Evolutionary conservation across 257 asterid species (phyloP), one percentile per base, ranked within the genome.

Genomic region (Solanum piurae): DNA sequence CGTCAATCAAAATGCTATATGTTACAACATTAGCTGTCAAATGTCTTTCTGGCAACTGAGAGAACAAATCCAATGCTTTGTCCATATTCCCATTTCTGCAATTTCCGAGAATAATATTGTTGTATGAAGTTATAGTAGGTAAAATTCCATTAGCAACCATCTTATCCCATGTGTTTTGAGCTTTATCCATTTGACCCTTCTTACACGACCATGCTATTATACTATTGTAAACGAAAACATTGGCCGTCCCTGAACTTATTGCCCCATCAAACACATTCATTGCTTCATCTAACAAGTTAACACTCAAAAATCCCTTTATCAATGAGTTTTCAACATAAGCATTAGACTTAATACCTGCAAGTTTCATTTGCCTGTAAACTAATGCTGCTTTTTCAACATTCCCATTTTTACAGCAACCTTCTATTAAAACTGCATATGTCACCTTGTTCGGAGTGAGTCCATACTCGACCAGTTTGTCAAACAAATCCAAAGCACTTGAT

Each of bases 371-470:
- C 25, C 20, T 23, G 86, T 92, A 92, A 73, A 97, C 88, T 88
- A 93, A 95, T 44, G 42, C 82, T 27, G 97, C 98, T 90, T 93
- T 94, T 87, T 88, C 94, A 93, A 93, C 90, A 74, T 90, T 89
- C 88, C 91, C 90, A 72, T 90, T 75, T 38, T 87, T 87, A 91
- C 95, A 93, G 71, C 98, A 95, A 25, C 99, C 98, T 92, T 95
- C 95, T 36, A 96, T 91, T 58, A 95, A 88, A 86, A 95, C 98
- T 6, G 98, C 96, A 90, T 91, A 96, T 40, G 99, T 95, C 75
- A 92, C 97, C 92, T 93, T 92, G 89, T 92, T 93, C 27, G 98
- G 98, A 90, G 68, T 72, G 87, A 93, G 93, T 64, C 96, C 98
- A 83, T 87, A 89, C 83, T 89, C 89, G 20, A 91, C 90, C 68